Base-by-base conservation (phyloP, 2,329 filamentous ascomycete species). In the Botrytis tulipae region DNA sequence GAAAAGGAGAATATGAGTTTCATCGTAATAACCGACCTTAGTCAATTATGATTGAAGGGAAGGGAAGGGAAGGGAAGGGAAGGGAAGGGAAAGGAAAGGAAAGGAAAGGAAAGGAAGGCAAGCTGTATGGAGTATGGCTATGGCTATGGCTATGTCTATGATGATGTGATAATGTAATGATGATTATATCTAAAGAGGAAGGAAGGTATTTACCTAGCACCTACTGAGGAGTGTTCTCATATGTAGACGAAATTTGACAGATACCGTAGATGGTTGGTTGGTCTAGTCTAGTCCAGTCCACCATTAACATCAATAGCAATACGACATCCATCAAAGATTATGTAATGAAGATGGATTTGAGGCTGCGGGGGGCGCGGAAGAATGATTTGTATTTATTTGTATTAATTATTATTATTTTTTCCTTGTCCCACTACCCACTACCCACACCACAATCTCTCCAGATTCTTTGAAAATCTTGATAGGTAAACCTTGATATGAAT, bases 1-100 rank as follows among this genome's bases (percentile, higher is more conserved):
- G 35, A 66, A 35, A 35, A 62, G 60, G 60, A 63, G 61, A 44
- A 63, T 22, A 16, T 32, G 40, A n/a, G 40, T 65, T 65, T 65
- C 61, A 63, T 63, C 37, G n/a, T 29, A 29, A 44, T 10, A 40
- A 40, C 8, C 61, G 18, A 63, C 25, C 37, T 10, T 42, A 63
- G 37, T n/a, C 25, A 14, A 29, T 29, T n/a, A 7, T n/a, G 8
- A 54, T 14, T 54, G 48, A n/a, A 54, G 3, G 48, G 48, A 51
- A n/a, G 2, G 48, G 48, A 12, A 12, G 32, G 32, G 2, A 32
- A 25, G 10, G 46, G 48, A n/a, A 54, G 3, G 48, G 48, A 51
- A n/a, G 2, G 48, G 48, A 12, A 12, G 32, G 32, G 2, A 32
- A n/a, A n/a, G n/a, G n/a, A n/a, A n/a, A n/a, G n/a, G n/a, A n/a